Evolutionary conservation across 164 flowering plant species (phyloP).

Genomic region (Liquidambar formosana): DNA sequence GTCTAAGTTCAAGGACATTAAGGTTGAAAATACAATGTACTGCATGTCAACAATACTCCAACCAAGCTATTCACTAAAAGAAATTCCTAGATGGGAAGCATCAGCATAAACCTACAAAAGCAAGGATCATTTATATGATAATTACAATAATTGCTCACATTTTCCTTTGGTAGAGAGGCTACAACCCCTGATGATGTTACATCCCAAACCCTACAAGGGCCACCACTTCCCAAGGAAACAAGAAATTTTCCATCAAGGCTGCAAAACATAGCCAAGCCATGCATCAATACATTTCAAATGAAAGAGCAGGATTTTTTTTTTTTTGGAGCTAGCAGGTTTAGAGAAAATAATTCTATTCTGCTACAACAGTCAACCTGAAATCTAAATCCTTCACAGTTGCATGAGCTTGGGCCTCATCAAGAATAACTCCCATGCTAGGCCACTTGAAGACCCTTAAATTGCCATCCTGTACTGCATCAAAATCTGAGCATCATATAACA

Average conservation of each 20-base stretch:
- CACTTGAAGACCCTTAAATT: slow-evolving; percentile 85
- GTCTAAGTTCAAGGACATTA: not conserved
- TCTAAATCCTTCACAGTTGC: slow-evolving; percentile 72
- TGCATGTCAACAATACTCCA: not conserved
- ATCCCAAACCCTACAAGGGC: slow-evolving; percentile 90
- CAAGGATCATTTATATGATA: not conserved
- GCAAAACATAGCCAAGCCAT: slow-evolving; percentile 27
- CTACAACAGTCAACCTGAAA: slow-evolving; percentile 67
- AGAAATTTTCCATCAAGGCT: slow-evolving; percentile 86
- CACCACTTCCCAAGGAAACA: slow-evolving; percentile 68
- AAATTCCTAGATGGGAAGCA: not conserved
- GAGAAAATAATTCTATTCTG: not conserved
- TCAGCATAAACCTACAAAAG: not conserved
- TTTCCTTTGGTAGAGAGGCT: slow-evolving; percentile 65
- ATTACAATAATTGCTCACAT: slow-evolving; percentile 37
- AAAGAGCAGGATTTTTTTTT: not conserved
- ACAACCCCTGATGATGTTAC: slow-evolving; percentile 45
- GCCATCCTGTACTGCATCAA: slow-evolving; percentile 87
- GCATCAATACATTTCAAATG: slow-evolving; percentile 9
- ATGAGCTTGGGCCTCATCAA: slow-evolving; percentile 65
- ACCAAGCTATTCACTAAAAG: not conserved
- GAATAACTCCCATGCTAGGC: slow-evolving; percentile 80
- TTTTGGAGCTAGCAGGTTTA: not conserved
- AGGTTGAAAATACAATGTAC: not conserved
- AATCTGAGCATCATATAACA: slow-evolving; percentile 26